Evolutionary conservation across 2,329 filamentous ascomycete genomes (phyloP), one percentile per base, ranked within the genome.

Genomic region (Fusarium agapanthi): DNA sequence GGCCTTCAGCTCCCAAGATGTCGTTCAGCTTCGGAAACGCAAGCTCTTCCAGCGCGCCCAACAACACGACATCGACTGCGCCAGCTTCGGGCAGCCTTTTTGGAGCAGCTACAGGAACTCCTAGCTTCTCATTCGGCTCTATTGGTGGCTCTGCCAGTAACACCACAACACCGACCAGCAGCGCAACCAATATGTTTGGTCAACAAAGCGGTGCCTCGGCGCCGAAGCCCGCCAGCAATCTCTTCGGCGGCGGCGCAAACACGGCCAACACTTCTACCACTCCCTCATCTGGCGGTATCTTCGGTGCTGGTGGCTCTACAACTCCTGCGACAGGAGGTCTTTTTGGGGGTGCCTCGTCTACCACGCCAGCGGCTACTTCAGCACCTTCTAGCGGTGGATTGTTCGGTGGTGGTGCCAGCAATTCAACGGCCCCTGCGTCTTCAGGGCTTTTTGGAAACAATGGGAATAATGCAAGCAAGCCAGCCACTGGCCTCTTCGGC

Each of bases 61-160:
- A 77, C 56, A 76, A 76, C 69, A 81, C 79, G 13, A 80, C 79
- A 15, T 80, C 77, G 28, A 79, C 82, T 75, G 82, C 84, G 63
- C 83, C 82, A 26, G 81, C 85, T 54, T 75, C 81, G 11, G 81
- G 81, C 20, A 75, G 79, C 26, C 73, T 86, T 14, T 87, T 88
- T 74, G 84, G 84, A 48, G 69, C 71, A 63, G 77, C 77, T 41
- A 71, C 73, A 37, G 76, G 78, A 44, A 71, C 80, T 30, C 74
- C 84, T 30, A 66, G 72, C 14, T 86, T 87, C 75, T 82, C 82
- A 15, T 88, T 88, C 67, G 82, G 82, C 40, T 75, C 71, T 26
- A 35, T 75, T 30, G 76, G 75, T 44, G 71, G 71, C 38, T 66
- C 75, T 38, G 67, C 76, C 45, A 75, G 68, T 41, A 79, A 75